phyloP scores from a whole-genome alignment of 306 rosid species.

The Rosa multiflora region DNA sequence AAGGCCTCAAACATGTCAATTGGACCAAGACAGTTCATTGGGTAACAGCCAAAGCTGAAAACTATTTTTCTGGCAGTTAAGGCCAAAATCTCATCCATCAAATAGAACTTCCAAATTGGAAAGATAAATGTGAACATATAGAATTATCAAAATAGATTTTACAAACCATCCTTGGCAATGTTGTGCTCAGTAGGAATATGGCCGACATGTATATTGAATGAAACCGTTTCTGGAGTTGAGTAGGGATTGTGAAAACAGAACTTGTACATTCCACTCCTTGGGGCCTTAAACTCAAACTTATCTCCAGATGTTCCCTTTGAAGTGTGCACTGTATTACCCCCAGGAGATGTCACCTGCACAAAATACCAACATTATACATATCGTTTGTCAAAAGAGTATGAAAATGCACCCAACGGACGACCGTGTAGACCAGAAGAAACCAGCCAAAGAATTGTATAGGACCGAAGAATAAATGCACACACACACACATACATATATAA shows the following conservation, averaged over 20 bases:
- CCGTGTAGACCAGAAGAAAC: background rate
- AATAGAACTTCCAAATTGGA: background rate
- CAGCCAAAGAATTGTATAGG: too few species aligned
- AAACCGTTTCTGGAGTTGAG: conserved; percentile 97
- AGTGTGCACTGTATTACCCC: conserved; percentile 60
- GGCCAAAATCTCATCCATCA: background rate
- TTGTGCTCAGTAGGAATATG: conserved; percentile 94
- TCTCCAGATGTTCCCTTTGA: conserved; percentile 90
- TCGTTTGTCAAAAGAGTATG: conserved; percentile 9
- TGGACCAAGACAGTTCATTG: conserved; percentile 1
- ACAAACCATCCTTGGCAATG: conserved; percentile 90
- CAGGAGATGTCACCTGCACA: conserved; percentile 84
- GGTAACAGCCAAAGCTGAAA: background rate
- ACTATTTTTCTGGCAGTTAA: background rate
- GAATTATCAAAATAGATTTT: conserved; percentile 3
- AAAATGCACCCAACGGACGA: background rate
- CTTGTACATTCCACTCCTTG: conserved; percentile 84
- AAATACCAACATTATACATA: conserved; percentile 13
- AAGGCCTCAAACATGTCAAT: background rate
- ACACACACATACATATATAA: too few species aligned
- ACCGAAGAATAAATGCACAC: too few species aligned
- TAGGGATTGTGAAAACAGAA: conserved; percentile 94
- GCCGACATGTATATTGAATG: conserved; percentile 94
- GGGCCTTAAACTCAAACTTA: conserved; percentile 87
- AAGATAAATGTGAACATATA: conserved; percentile 4